Base-by-base conservation (phyloP, 768 basidiomycete species). In the Agaricus blazei region DNA sequence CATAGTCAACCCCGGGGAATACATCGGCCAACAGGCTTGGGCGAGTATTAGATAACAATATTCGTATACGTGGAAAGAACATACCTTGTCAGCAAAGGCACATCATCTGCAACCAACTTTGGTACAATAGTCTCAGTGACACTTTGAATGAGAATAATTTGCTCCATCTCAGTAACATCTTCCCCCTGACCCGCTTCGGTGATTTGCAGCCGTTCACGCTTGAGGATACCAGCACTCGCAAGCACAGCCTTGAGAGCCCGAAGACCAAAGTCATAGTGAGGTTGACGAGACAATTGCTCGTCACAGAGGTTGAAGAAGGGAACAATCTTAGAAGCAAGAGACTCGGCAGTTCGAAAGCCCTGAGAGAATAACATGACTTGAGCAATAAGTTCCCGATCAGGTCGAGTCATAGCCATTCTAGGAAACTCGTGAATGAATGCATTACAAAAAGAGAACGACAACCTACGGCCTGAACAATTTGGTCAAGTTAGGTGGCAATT, bases 351-450 rank as follows among this genome's bases (percentile, higher is more conserved):
- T 38, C 97, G 85, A 84, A 98, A 99, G 59, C 97, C 97, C 75
- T 98, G 97, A 19, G 97, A 98, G 76, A 98, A 98, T 45, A 99
- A 76, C 91, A 98, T 94, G 68, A 99, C 97, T 72, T 99, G 97
- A 3, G 97, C 97, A 64, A 99, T 99, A 47, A 99, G 86, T 68
- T 99, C 96, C 57, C 94, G 87, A 69, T 98, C 97, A 26, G 97
- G 97, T 49, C 93, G 85, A 6, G 97, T 97, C 97, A 99, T 99
- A 36, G 97, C 93, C 90, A 98, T 98, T 57, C 93, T 96, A 28
- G 59, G 29, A 48, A 8, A 50, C 48, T 31, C 40, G 4, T 62
- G 36, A 63, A 48, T 8, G 43, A 36, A 43, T 11, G 11, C 15
- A 24, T 26, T 15, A 38, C 3, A 3, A 27, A 26, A 28, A 11